Conservation (phyloP, 345 rosid species). For the Hibiscus tridactylites region DNA sequence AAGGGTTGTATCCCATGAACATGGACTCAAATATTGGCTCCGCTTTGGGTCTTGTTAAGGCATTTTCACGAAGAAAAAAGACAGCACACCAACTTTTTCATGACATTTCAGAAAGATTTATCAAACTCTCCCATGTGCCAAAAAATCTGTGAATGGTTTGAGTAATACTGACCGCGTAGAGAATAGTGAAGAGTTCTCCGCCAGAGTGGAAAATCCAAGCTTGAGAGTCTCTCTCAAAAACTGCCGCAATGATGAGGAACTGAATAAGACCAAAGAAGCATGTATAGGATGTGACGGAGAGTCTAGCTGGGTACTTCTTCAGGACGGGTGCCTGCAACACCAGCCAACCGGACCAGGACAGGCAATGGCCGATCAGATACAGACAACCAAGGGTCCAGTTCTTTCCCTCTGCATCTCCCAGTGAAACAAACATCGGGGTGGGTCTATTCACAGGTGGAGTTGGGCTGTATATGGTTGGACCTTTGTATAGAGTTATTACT, state of each 20-base stretch:
- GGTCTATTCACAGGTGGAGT: constrained; percentile 40
- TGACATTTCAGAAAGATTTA: neutral
- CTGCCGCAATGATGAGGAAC: constrained; percentile 79
- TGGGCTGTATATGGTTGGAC: constrained; percentile 67
- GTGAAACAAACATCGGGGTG: constrained; percentile 24
- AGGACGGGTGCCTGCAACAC: constrained; percentile 95
- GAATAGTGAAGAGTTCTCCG: constrained; percentile 77
- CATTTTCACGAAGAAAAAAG: neutral
- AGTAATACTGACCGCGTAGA: constrained; percentile 68
- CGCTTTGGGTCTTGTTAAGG: neutral
- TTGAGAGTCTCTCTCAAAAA: constrained; percentile 53
- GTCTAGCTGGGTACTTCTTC: constrained; percentile 88
- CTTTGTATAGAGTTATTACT: constrained; percentile 84
- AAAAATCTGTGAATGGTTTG: neutral
- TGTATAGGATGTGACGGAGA: constrained; percentile 88
- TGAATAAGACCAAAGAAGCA: constrained; percentile 93
- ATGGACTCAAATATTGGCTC: neutral
- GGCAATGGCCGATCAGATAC: constrained; percentile 90
- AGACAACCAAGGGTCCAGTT: constrained; percentile 90
- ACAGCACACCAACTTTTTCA: neutral
- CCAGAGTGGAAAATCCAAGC: constrained; percentile 83
- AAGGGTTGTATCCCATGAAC: no score
- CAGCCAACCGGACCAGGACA: constrained; percentile 96
- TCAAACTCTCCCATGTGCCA: no score
- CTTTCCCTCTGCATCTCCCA: constrained; percentile 67